phyloP scores from a whole-genome alignment of 1,284 basidiomycete species.

The Exobasidium cylindrosporum region DNA sequence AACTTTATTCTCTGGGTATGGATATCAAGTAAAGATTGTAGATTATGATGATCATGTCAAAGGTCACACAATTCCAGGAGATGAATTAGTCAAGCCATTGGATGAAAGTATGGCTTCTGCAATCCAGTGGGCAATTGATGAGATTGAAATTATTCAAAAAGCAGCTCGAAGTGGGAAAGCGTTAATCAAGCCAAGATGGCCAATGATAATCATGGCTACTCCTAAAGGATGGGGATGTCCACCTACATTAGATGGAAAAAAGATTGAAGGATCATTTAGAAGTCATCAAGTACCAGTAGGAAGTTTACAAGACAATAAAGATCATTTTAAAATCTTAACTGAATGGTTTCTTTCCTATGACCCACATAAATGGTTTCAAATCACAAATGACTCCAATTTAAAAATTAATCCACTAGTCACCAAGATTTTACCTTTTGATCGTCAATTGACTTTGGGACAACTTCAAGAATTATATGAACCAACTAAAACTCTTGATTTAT shows the following conservation, averaged over 20 bases:
- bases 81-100: slow-evolving; percentile 52
- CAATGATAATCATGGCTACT: slow-evolving; percentile 75
- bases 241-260: slow-evolving; percentile 65
- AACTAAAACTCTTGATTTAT: not conserved
- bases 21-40: slow-evolving; percentile 69
- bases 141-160: slow-evolving; percentile 66
- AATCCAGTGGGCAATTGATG: slow-evolving; percentile 66
- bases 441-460: not conserved
- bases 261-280: slow-evolving; percentile 69
- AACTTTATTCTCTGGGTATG: slow-evolving; percentile 64
- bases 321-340: slow-evolving; percentile 64
- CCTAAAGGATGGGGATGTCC: slow-evolving; percentile 71
- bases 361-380: slow-evolving; percentile 46
- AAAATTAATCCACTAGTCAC: slow-evolving; percentile 7
- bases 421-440: not conserved
- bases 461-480: not conserved
- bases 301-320: slow-evolving; percentile 64
- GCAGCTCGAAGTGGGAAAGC: slow-evolving; percentile 73
- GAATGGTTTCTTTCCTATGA: slow-evolving; percentile 35
- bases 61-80: slow-evolving; percentile 62
- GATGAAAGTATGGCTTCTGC: slow-evolving; percentile 68
- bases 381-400: slow-evolving; percentile 59
- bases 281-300: slow-evolving; percentile 79
- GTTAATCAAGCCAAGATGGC: slow-evolving; percentile 79
- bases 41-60: slow-evolving; percentile 65